Conservation (phyloP, 768 basidiomycete genomes). For the Rhodotorula kratochvilovae region DNA sequence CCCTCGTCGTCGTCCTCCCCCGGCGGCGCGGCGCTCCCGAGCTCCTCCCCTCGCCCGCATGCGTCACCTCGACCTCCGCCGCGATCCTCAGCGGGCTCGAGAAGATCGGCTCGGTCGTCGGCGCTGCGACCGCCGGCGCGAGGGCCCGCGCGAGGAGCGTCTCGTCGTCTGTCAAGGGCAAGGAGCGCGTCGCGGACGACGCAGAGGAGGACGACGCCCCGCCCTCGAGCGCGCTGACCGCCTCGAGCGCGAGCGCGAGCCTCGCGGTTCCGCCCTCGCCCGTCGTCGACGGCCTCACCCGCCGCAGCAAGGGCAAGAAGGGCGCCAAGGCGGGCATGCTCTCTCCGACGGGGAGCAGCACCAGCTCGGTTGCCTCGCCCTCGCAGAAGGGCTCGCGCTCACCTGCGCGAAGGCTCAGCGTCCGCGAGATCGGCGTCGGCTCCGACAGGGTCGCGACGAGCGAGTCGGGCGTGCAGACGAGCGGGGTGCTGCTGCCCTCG, state of each 20-base stretch:
- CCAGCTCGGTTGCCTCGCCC: neutral
- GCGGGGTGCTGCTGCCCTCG: too few species aligned
- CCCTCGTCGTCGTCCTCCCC: too few species aligned
- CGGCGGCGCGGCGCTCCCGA: neutral
- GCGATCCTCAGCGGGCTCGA: conserved; percentile 6
- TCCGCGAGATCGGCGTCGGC: neutral
- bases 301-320: conserved; percentile 6
- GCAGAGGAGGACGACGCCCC: neutral
- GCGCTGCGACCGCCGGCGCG: neutral
- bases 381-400: neutral
- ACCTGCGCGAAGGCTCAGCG: neutral
- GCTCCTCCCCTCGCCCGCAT: conserved; percentile 1
- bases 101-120: neutral
- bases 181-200: neutral
- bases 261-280: neutral
- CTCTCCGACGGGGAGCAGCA: neutral
- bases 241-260: neutral
- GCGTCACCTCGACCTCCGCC: conserved; percentile 16
- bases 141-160: neutral
- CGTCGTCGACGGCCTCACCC: neutral
- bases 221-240: neutral
- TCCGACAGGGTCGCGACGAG: neutral
- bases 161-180: neutral
- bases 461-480: neutral
- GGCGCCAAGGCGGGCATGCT: neutral